A percentile compares a stretch with the other conserved stretches of the same genome.
phyloP scores from a whole-genome alignment of 225 moss, liverwort and hornwort species.

The Physcomitrellopsis africana region DNA sequence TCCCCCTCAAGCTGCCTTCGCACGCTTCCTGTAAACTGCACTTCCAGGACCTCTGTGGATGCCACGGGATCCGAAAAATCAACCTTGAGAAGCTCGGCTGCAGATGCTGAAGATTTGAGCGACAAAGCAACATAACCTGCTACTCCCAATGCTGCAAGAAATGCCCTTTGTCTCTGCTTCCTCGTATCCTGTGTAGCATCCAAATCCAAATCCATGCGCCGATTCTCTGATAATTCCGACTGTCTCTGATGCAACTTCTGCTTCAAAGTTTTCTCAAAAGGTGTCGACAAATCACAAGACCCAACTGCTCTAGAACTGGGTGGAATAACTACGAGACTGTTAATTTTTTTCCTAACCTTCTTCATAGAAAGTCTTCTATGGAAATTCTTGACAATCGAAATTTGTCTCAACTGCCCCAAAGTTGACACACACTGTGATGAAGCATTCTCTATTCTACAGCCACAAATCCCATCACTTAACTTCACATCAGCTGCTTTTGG shows the following conservation, averaged over 20 bases:
- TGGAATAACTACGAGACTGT: neutral
- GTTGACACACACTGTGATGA: conserved; percentile 32
- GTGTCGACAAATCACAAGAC: conserved; percentile 20
- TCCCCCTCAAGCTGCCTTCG: conserved; percentile 38
- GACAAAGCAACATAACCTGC: conserved; percentile 58
- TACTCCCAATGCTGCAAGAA: conserved; percentile 60
- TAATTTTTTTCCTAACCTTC: conserved; percentile 10
- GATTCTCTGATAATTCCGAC: conserved; percentile 13
- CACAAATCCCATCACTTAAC: conserved; percentile 23
- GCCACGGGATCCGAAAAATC: conserved; percentile 23
- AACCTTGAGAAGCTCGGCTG: conserved; percentile 38
- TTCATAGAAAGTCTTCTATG: conserved; percentile 23
- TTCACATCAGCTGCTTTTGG: neutral
- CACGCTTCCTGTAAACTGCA: conserved; percentile 42
- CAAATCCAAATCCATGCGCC: conserved; percentile 16
- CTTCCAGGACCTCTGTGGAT: conserved; percentile 33
- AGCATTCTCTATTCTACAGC: conserved; percentile 36
- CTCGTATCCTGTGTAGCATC: conserved; percentile 8
- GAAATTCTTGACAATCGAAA: conserved; percentile 7
- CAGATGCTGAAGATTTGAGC: conserved; percentile 62
- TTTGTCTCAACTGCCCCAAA: conserved; percentile 36
- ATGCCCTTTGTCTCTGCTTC: conserved; percentile 42
- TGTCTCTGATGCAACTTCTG: conserved; percentile 2
- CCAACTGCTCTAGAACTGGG: neutral
- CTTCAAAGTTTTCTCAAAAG: conserved; percentile 14